These are phyloP conservation scores for Persicaria maculosa DNA, from an alignment of 148 eudicot species.

Conservation along the genomic window DNA sequence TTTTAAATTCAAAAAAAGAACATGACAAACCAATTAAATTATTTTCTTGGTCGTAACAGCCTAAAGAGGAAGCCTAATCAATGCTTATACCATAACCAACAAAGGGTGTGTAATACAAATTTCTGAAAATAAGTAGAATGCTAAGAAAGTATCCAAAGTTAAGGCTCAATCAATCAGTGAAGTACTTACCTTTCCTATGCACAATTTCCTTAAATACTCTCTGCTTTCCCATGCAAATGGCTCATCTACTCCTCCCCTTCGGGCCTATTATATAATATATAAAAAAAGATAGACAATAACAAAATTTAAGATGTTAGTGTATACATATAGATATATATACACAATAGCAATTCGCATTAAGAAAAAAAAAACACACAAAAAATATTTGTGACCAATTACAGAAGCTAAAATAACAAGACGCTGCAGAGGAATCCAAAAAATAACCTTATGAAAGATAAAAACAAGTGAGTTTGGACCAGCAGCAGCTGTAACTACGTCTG, in stretches of 20 bases:
- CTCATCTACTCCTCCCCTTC: conserved; percentile 76
- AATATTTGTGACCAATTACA: not conserved
- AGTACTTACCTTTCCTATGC: conserved; percentile 73
- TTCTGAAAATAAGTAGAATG: not conserved
- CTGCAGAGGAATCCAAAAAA: not conserved
- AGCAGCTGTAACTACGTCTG: no score
- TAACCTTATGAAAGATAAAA: not conserved
- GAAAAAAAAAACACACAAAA: not conserved
- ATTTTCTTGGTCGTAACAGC: no score
- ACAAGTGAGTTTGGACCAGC: no score
- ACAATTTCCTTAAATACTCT: conserved; percentile 82
- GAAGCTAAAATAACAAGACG: not conserved
- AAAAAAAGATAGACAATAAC: no score
- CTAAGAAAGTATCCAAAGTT: not conserved
- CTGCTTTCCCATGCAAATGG: conserved; percentile 99
- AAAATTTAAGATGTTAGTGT: no score
- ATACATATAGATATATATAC: no score
- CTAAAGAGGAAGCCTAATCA: no score
- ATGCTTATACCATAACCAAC: no score
- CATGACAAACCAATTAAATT: not conserved
- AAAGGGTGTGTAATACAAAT: no score
- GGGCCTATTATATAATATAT: conserved; percentile 47
- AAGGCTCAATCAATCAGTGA: not conserved
- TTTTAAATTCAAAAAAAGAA: not conserved
- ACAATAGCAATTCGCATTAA: no score